Conservation (phyloP, 179 eudicot species). For the Spinacia oleracea region DNA sequence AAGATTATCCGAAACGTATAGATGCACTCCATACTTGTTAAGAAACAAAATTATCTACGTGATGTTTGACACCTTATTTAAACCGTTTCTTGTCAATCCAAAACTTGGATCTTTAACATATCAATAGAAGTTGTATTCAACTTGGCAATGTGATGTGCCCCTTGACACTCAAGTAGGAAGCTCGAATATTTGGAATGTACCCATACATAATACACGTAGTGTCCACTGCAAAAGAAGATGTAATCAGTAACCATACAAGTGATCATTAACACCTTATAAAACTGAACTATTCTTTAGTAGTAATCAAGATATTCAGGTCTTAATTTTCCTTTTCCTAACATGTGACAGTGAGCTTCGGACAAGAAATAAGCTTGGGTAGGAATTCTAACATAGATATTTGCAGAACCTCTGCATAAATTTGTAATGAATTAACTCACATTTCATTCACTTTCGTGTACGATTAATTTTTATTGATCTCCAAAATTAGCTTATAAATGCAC, state of each 20-base stretch:
- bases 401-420: neutral
- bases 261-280: neutral
- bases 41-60: no score
- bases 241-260: constrained; percentile 6
- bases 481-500: neutral
- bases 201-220: constrained; percentile 83
- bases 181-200: constrained; percentile 38
- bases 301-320: neutral
- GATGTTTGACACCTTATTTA: no score
- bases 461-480: neutral
- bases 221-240: constrained; percentile 71
- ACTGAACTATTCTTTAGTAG: neutral
- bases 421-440: neutral
- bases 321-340: neutral
- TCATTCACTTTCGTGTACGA: neutral
- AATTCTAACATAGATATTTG: neutral
- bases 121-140: no score
- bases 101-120: no score
- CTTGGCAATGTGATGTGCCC: no score
- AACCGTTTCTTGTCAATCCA: no score
- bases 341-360: neutral
- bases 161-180: no score
- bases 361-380: neutral
- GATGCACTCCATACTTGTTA: no score
- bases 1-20: no score